Base-by-base conservation (phyloP, 768 basidiomycete species). In the Pleurotus sapidus region DNA sequence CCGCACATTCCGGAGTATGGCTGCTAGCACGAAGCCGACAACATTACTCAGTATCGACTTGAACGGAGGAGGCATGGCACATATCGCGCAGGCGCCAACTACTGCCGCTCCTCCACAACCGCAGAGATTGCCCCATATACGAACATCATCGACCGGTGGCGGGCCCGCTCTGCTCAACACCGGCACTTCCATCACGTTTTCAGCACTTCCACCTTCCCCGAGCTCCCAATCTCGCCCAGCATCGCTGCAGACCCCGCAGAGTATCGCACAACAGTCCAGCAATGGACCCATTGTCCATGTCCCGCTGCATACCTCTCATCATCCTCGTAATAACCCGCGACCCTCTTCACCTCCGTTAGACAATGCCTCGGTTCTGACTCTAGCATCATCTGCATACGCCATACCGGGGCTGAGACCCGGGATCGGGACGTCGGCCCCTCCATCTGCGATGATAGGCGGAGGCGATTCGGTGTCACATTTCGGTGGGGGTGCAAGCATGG, bases 291-390 rank as follows among this genome's bases (percentile, higher is more conserved):
- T 77, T 53, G 77, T 89, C 15, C 92, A 95, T 67, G 92, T 93
- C 7, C 96, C 95, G 0, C 80, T 89, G 37, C 93, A 96, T 68
- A 93, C 94, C 0, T 75, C 83, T n/a, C 93, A 93, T 55, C 94
- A 98, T 72, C 95, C 96, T 8, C 84, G 94, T 46, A 93, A 97
- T 70, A 99, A 99, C 67, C 96, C 96, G 1, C 86, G 91, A 20
- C 96, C 97, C 20, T 89, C 89, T 14, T 92, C 92, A 5, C 89
- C 93, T 18, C 95, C 96, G 1, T 77, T 85, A 46, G 94, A 95
- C 66, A 95, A 98, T 66, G 96, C 96, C 1, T 95, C 92, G 2
- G 76, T 95, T 55, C 78, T 98, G 46, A 99, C 96, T 0, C 83
- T 99, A 9, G 96, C 96, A 11, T 95, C 93, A 23, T 95, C 93